A percentile compares a stretch with the other conserved stretches of the same genome.
phyloP scores from a whole-genome alignment of 2,329 filamentous ascomycete genomes.

The Juglanconis oblonga region DNA sequence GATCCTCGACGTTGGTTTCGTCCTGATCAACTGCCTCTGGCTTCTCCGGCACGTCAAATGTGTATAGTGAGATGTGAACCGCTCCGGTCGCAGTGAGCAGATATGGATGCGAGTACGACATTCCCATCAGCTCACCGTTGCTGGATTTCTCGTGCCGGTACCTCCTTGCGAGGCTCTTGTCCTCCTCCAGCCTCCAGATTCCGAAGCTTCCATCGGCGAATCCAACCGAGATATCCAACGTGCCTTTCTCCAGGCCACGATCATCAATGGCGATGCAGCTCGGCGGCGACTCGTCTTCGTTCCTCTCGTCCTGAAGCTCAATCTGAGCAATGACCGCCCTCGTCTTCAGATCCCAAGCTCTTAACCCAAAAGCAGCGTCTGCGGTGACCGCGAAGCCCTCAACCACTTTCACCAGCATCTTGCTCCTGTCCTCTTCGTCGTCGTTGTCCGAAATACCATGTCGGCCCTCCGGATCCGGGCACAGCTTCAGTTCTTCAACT shows the following conservation, averaged over 20 bases:
- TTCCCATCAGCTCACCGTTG: constrained; percentile 64
- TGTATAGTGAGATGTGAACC: constrained; percentile 75
- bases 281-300: constrained; percentile 37
- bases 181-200: constrained; percentile 60
- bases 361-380: constrained; percentile 65
- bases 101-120: constrained; percentile 74
- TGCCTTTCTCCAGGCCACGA: constrained; percentile 36
- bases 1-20: not conserved
- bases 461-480: constrained; percentile 8
- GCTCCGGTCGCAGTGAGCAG: constrained; percentile 73
- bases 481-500: constrained; percentile 67
- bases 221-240: constrained; percentile 63
- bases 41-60: constrained; percentile 43
- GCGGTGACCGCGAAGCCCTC: constrained; percentile 77
- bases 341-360: constrained; percentile 73
- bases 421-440: constrained; percentile 32
- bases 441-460: constrained; percentile 6
- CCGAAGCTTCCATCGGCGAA: constrained; percentile 70
- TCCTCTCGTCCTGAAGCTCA: constrained; percentile 26
- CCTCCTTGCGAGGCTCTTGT: constrained; percentile 40
- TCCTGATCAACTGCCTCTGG: constrained; percentile 8
- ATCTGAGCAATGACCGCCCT: constrained; percentile 56
- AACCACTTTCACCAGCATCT: constrained; percentile 73
- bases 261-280: constrained; percentile 67
- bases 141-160: constrained; percentile 62